Base-by-base conservation (phyloP, 495 filamentous ascomycete genomes). In the Lepraria neglecta region DNA sequence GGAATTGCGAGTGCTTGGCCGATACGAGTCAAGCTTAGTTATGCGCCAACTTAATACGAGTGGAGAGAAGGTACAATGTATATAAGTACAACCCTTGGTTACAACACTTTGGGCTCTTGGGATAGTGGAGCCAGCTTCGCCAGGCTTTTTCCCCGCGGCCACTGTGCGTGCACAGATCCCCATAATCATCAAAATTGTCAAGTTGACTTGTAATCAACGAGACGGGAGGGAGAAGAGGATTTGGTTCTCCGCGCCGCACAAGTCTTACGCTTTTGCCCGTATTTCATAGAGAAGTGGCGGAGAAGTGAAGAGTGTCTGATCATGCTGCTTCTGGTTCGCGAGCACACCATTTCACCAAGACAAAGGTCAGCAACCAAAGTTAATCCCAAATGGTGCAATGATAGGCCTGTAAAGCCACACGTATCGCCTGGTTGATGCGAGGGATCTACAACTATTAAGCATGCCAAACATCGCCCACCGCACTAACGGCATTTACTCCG, bases 401-500 rank as follows among this genome's bases (percentile, higher is more conserved):
- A 60, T 61, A 35, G 58, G 59, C 59, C 45, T 53, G 27, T 31
- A 38, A 43, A 24, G 35, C 35, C 54, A 57, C 54, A 57, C 54
- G 54, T 57, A 44, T 54, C 47, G 47, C 44, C 57, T 53, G 63
- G 58, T 65, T 62, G 47, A 61, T 53, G 40, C 54, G 59, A 56
- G 30, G 55, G 64, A 62, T 62, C 59, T 57, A 62, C 54, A 56
- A 40, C 46, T 21, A 40, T 48, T 65, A 65, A 65, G 64, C 64
- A 65, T 65, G 64, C 64, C 64, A 65, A 65, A 65, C 64, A 65
- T 48, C 64, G 46, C 56, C 28, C 42, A 54, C 40, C 59, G 52
- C 59, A 55, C 51, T 46, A 50, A 38, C 57, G 43, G 30, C 38
- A 30, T 47, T 47, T 45, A 61, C 59, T 61, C 40, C 59, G 59